Evolutionary conservation across 805 yeast species (phyloP), one percentile per base, ranked within the genome.

Genomic region (Dipodascus geniculatus): DNA sequence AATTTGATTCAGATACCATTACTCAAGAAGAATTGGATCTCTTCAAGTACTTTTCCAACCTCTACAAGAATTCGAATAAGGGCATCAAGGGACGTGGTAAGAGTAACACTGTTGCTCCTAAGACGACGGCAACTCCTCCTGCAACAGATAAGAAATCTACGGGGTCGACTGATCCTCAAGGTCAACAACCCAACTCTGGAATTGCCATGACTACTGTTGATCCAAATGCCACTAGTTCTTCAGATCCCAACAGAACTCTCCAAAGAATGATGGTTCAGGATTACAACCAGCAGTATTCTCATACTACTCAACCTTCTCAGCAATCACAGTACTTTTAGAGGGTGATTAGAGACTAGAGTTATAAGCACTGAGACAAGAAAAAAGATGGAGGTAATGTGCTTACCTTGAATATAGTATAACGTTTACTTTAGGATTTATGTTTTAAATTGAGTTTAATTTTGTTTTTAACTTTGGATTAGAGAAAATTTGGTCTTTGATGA

Each of bases 61-160:
- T 90, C 54, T 90, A 91, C 71, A 87, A 87, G 67, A 88, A 90
- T 66, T 80, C 93, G 48, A 90, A 90, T 64, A 80, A 87, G 63
- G 97, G 97, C 19, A 90, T 90, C 57, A 82, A 87, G 60, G 97
- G 97, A 23, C 78, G 97, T 55, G 97, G 97, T 3, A 86, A 80
- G 44, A 38, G 44, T 16, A 38, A 38, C 44, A 38, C 20, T 14
- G 20, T 38, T 38, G 44, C 20, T 38, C 11, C 33, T 6, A 38
- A 38, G 14, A 4, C 44, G 6, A 6, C 44, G 6, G 44, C 11
- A 6, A 8, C 35, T 28, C 19, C 44, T 38, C 20, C 44, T 6
- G 20, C 19, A 11, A 4, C 17, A 17, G 44, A 38, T n/a, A 38
- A 38, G 19, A 38, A 38, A 17, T 3, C 14, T 4, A 4, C 20